Conservation (phyloP, 2,329 filamentous ascomycete species). For the Colletotrichum acutatum region DNA sequence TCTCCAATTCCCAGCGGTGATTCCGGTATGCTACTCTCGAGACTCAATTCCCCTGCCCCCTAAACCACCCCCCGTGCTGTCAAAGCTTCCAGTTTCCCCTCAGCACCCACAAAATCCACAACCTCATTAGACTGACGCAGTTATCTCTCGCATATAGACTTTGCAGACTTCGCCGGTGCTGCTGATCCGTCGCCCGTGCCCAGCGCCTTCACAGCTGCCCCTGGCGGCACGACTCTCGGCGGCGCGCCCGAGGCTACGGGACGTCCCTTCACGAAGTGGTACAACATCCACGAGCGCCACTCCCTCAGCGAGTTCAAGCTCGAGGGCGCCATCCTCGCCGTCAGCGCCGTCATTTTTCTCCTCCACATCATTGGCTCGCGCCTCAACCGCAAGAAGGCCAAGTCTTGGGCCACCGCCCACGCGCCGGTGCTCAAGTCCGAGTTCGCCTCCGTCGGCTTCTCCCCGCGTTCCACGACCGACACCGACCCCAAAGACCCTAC, state of each 20-base stretch:
- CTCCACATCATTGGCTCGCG: conserved; percentile 85
- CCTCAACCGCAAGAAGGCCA: conserved; percentile 83
- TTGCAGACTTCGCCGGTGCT: conserved; percentile 90
- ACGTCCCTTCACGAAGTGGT: conserved; percentile 91
- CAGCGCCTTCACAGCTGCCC: conserved; percentile 49
- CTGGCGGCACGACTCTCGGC: conserved; percentile 57
- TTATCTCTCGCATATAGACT: conserved; percentile 68
- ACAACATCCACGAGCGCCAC: conserved; percentile 93
- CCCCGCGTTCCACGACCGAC: conserved; percentile 63
- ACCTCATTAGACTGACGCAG: conserved; percentile 41
- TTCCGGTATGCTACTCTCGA: conserved; percentile 65
- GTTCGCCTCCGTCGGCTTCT: conserved; percentile 89
- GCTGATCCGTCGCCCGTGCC: conserved; percentile 72
- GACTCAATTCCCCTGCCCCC: conserved; percentile 24
- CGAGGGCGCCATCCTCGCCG: conserved; percentile 83
- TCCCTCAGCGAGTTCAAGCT: conserved; percentile 85
- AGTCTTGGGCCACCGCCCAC: conserved; percentile 82
- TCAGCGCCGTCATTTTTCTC: conserved; percentile 79
- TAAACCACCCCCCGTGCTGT: background rate
- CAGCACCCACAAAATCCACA: conserved; percentile 32
- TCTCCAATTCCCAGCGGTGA: conserved; percentile 64
- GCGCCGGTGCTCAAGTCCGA: conserved; percentile 78
- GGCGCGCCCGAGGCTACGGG: conserved; percentile 58
- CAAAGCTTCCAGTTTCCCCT: conserved; percentile 27
- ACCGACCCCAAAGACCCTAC: conserved; percentile 53